These are phyloP conservation scores for Aspergillus fumigatiaffinis DNA, from an alignment of 2,329 filamentous ascomycete species.

Conservation along the genomic window DNA sequence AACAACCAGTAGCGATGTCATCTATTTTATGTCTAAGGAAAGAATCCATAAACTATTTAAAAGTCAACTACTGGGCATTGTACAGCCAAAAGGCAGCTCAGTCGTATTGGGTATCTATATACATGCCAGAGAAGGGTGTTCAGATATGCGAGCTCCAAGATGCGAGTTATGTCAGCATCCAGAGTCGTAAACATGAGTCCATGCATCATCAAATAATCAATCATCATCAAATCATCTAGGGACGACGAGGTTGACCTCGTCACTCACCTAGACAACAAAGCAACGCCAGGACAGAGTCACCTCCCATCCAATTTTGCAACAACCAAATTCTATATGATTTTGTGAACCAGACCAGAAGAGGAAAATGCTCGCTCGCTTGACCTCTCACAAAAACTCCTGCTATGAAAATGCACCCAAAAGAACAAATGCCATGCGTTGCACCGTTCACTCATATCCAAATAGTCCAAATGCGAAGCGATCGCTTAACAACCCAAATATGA, in stretches of 20 bases:
- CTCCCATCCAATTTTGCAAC: neutral
- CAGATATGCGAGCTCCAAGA: neutral
- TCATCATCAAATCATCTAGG: neutral
- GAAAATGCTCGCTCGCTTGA: slow-evolving; percentile 16
- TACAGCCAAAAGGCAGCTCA: neutral
- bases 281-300: neutral
- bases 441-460: slow-evolving; percentile 18
- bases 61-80: neutral
- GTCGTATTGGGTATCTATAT: neutral
- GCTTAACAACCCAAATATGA: slow-evolving; percentile 10
- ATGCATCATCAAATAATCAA: neutral
- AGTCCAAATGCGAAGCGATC: slow-evolving; percentile 9
- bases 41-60: neutral
- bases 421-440: slow-evolving; percentile 20
- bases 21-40: neutral
- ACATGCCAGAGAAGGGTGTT: neutral
- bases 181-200: neutral
- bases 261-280: neutral
- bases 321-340: slow-evolving; percentile 1
- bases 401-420: slow-evolving; percentile 17
- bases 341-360: slow-evolving; percentile 5
- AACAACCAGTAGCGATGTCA: neutral
- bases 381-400: slow-evolving; percentile 12
- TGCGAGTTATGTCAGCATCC: neutral
- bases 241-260: neutral